Base-by-base conservation (phyloP, 257 asterid species). In the Solanum bulbocastanum region DNA sequence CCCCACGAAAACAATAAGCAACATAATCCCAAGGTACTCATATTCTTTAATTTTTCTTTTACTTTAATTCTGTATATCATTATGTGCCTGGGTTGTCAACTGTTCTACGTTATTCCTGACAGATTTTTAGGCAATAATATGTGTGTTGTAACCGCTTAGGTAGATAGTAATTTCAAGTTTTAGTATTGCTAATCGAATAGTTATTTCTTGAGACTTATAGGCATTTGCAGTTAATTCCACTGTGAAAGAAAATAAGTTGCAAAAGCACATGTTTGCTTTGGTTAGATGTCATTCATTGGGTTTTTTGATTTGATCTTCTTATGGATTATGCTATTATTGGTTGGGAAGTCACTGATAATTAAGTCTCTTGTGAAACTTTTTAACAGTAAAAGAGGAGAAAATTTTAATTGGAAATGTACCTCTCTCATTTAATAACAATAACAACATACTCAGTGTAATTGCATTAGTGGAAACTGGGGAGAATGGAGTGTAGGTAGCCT, bases 301-400 rank as follows among this genome's bases (percentile, higher is more conserved):
- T 58, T 27, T 27, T 40, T 27, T 11, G 25, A 39, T 25, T 62
- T 89, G 27, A 81, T 79, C 74, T 7, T 73, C 66, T 23, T 68
- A 78, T 85, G 90, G 79, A 18, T 40, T 75, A 13, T 52, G 25
- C 75, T 56, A 40, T 35, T 92, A 87, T 89, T 96, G 99, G 99
- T 94, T 58, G 98, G 99, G 84, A 97, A 97, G 93, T 95, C 99
- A 1, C 91, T 97, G 93, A 90, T 96, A 88, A 97, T 95, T 15
- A 93, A 96, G 94, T 91, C 93, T 87, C 93, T 97, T 60, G 90
- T 96, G 69, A 5, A 32, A 66, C 36, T 27, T 66, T 11, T 66
- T 66, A 27, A 27, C 36, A 2, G 20, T 27, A 11, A 27, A 66
- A 66, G 74, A 27, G 36, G 36, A 66, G 36, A 13, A 27, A 11